Base-by-base conservation (phyloP, 2,329 filamentous ascomycete genomes). In the Elsinoe arachidis region DNA sequence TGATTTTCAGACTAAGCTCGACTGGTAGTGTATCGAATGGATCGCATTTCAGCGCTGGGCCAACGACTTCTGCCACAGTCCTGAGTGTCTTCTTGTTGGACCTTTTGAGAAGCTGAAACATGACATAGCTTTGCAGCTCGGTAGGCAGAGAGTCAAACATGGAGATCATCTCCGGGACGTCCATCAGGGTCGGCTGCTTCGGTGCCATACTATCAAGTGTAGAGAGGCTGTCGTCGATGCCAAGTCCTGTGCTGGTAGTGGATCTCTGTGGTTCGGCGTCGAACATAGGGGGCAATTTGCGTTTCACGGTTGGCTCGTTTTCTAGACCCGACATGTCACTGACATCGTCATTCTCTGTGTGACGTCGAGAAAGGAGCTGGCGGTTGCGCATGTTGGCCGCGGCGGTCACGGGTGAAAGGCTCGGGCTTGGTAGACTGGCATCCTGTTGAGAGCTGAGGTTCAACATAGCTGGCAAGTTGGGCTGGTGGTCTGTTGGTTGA, bases 31-130 rank as follows among this genome's bases (percentile, higher is more conserved):
- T 82, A 61, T 83, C 82, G 52, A 99, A 76, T 61, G 97, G 96
- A 69, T 99, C 93, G 68, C 90, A 95, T 71, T 96, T 96, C 58
- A 99, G 74, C 0, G 92, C 90, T 6, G 93, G 93, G 66, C 96
- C 96, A 62, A 99, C 91, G 12, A 90, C 85, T 63, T 90, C 85
- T 35, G 92, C 90, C 57, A 99, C 86, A 56, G 95, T 85, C 66
- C 93, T 90, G 4, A 99, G 78, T 0, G 91, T 96, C 41, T 90
- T 86, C 63, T 95, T 87, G 5, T 90, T 83, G 67, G 91, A 97
- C 47, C 93, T 82, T 58, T 89, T 86, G 23, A 99, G 80, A 57
- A 99, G 83, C 68, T 99, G 92, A 69, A 95, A 97, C 84, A 99
- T 95, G 73, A 99, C 86, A 68, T 95, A 95, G 0, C 87, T 88